Base-by-base conservation (phyloP, 2,329 filamentous ascomycete genomes). In the Diaporthe capsici region DNA sequence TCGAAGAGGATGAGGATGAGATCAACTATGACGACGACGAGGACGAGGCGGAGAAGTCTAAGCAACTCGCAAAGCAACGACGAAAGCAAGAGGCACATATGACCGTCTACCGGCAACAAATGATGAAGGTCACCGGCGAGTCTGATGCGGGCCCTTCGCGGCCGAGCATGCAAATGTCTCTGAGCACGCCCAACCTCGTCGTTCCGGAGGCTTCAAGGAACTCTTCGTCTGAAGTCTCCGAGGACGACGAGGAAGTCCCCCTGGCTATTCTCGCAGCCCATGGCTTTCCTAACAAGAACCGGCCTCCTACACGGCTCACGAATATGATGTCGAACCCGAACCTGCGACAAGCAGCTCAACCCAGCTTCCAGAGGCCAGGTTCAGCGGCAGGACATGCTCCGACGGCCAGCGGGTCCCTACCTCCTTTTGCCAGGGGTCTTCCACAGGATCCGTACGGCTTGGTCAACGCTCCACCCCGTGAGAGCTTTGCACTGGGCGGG, bases 121-220 rank as follows among this genome's bases (percentile, higher is more conserved):
- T 98, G 95, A 98, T 96, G 94, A 98, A 98, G 85, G 94, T 97
- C 42, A 97, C 95, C 0, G 95, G 95, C 65, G 94, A 96, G 79
- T 86, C 91, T 6, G 83, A 88, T 15, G 84, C 86, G 57, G 79
- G 84, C 17, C 81, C 86, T 15, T 83, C 88, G 37, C 90, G 91
- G n/a, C 88, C 90, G 20, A 85, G 86, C 68, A 83, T 92, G 76
- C 87, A 89, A 25, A 86, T 88, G 47, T 91, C 90, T 6, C 87
- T 89, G 80, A 94, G 92, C 82, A 90, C 91, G 5, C 82, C 84
- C 4, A 84, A 81, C 74, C 81, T 83, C 6, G 80, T 82, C 75
- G 84, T 84, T 65, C 82, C 82, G 9, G 84, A 81, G 25, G 85
- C 80, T 65, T 84, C 81, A 65, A 86, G 81, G 34, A 84, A 77